Evolutionary conservation across 805 yeast species (phyloP).

Genomic region (Deakozyma indianensis): DNA sequence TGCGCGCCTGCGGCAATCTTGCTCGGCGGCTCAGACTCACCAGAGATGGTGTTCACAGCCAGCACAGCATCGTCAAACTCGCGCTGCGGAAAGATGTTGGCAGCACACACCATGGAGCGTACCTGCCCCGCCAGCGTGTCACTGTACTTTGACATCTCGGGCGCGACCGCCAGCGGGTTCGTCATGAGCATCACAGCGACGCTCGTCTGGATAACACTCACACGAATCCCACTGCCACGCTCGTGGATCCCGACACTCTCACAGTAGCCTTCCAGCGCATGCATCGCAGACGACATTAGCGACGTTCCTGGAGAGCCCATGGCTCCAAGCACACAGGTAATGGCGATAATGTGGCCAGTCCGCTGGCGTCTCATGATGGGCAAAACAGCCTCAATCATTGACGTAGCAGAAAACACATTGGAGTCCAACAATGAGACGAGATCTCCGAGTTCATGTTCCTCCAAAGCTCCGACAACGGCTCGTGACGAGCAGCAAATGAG

Average conservation of each 20-base stretch:
- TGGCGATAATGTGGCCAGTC: constrained; percentile 11
- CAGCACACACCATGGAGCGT: background rate
- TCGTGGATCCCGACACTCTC: constrained; percentile 5
- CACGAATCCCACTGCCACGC: background rate
- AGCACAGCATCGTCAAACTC: constrained; percentile 1
- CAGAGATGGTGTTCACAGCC: background rate
- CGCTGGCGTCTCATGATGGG: constrained; percentile 11
- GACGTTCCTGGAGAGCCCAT: constrained; percentile 14
- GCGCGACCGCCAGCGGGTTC: background rate
- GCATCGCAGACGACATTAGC: constrained; percentile 13
- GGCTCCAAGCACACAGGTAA: constrained; percentile 11
- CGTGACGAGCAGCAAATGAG: background rate
- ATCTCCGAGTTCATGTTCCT: background rate
- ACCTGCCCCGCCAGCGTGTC: constrained; percentile 13
- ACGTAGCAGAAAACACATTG: background rate
- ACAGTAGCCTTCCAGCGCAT: constrained; percentile 14
- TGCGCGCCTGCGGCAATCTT: constrained; percentile 13
- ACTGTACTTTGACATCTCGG: background rate
- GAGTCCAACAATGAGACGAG: background rate
- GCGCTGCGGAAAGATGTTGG: background rate
- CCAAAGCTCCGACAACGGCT: background rate
- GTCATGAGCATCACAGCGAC: background rate
- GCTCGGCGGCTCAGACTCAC: constrained; percentile 9
- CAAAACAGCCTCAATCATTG: constrained; percentile 9
- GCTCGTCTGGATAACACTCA: background rate